phyloP scores from a whole-genome alignment of 164 flowering plant species.

The Buxus sempervirens region DNA sequence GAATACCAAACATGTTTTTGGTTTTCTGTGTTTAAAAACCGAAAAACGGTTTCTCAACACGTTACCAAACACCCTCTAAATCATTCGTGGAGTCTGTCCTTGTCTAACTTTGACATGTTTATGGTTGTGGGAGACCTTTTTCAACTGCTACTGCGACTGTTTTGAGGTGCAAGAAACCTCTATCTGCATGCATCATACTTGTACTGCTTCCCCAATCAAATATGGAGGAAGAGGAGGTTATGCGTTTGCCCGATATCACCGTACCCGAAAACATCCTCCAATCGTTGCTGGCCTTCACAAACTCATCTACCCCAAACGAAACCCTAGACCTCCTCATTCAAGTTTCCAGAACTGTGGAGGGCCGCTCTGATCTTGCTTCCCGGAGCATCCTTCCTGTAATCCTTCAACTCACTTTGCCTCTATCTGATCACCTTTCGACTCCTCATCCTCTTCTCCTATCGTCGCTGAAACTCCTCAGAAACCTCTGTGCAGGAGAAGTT shows the following conservation, averaged over 20 bases:
- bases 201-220: too few relatives aligned
- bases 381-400: conserved; percentile 33
- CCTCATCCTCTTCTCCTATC: conserved; percentile 23
- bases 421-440: too few relatives aligned
- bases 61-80: too few relatives aligned
- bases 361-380: conserved; percentile 53
- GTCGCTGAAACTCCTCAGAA: conserved; percentile 62
- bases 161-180: too few relatives aligned
- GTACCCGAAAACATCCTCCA: conserved; percentile 11
- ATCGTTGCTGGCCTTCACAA: conserved; percentile 8
- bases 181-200: too few relatives aligned
- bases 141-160: too few relatives aligned
- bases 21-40: too few relatives aligned
- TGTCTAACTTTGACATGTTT: too few relatives aligned
- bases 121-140: too few relatives aligned
- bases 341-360: conserved; percentile 36
- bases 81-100: too few relatives aligned
- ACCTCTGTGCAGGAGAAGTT: conserved; percentile 80
- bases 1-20: too few relatives aligned
- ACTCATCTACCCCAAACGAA: conserved; percentile 28
- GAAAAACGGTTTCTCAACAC: too few relatives aligned
- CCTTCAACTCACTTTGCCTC: conserved; percentile 40
- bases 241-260: not conserved
- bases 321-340: conserved; percentile 43
- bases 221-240: not conserved